A percentile compares a stretch with the other conserved stretches of the same genome.
These are phyloP conservation scores for Amaranthus cruentus DNA, from an alignment of 148 eudicot genomes.

Conservation along the genomic window DNA sequence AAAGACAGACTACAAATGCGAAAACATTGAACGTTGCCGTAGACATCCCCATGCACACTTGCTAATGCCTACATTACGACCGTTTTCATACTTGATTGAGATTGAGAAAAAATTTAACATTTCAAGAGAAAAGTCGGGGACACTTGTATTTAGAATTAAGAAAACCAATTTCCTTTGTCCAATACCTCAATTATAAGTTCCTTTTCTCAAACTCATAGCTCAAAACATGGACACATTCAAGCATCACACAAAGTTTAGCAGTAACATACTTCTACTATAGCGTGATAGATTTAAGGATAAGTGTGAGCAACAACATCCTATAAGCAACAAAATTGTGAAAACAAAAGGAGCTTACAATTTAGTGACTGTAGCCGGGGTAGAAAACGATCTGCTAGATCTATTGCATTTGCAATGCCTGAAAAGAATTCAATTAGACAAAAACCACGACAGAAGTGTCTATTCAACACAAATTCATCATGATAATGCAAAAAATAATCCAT, in stretches of 20 bases:
- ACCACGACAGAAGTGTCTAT: neutral
- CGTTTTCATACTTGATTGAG: neutral
- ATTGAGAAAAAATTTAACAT: neutral
- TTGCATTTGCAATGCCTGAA: constrained; percentile 85
- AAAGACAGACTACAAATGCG: neutral
- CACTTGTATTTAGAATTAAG: neutral
- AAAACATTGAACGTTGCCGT: neutral
- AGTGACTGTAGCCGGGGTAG: constrained; percentile 79
- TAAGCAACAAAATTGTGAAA: neutral
- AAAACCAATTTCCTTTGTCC: neutral
- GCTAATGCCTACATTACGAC: neutral
- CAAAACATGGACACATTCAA: neutral
- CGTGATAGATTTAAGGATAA: neutral
- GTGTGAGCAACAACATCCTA: neutral
- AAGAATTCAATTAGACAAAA: constrained; percentile 19
- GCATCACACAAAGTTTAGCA: neutral
- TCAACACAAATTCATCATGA: neutral
- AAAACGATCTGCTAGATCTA: constrained; percentile 87
- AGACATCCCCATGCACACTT: neutral
- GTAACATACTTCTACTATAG: neutral
- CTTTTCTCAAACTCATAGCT: no score
- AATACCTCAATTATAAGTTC: neutral
- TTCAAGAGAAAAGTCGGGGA: neutral
- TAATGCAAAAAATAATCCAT: neutral
- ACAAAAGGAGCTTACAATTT: constrained; percentile 52